A percentile compares a stretch with the other conserved stretches of the same genome.
Evolutionary conservation across 73 alveolate genomes (phyloP).

Genomic region (Tetrahymena elliotti): DNA sequence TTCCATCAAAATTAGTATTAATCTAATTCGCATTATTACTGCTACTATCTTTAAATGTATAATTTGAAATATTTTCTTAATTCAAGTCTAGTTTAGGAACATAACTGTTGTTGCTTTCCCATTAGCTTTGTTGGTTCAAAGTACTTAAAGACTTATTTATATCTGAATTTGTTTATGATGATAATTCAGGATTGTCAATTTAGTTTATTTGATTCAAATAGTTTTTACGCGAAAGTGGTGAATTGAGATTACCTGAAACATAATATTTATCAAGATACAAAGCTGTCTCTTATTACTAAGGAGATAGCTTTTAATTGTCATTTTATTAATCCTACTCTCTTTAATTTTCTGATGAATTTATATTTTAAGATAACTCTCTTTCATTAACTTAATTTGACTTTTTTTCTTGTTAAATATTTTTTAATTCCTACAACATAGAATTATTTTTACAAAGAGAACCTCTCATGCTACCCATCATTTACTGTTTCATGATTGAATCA

Average conservation of each 20-base stretch:
- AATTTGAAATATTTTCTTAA: background rate
- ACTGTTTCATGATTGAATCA: background rate
- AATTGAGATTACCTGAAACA: background rate
- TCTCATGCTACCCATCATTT: background rate
- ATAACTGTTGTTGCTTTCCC: background rate
- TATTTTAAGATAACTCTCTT: background rate
- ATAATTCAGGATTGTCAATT: background rate
- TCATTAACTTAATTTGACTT: background rate
- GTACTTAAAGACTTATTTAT: background rate
- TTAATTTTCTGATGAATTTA: background rate
- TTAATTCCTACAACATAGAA: background rate
- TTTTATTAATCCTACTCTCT: background rate
- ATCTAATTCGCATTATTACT: too few relatives aligned
- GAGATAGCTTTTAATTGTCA: background rate
- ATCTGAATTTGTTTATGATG: background rate
- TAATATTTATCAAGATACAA: too few relatives aligned
- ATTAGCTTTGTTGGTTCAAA: too few relatives aligned
- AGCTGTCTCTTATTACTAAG: background rate
- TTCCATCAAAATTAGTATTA: background rate
- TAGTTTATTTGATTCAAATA: background rate
- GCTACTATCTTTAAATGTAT: background rate
- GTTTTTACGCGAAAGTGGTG: background rate
- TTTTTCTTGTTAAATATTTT: background rate
- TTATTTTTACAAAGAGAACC: background rate
- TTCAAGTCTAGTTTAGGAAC: background rate